Conservation (phyloP, 495 filamentous ascomycete genomes). For the Sporormia fimetaria region DNA sequence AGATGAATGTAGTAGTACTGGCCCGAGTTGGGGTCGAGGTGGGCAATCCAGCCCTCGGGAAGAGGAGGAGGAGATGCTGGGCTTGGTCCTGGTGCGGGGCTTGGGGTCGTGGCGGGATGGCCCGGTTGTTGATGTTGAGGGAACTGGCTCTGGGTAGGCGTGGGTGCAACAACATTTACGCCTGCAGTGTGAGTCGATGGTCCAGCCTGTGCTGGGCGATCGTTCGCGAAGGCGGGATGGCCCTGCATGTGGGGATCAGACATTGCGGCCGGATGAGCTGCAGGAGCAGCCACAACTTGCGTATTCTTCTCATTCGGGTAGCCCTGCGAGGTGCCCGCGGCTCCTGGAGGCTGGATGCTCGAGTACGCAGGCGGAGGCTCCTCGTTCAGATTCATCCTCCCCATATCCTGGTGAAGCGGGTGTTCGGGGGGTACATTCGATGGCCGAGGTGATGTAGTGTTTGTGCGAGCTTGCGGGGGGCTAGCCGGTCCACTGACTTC, state of each 20-base stretch:
- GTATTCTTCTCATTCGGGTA: slow-evolving; percentile 69
- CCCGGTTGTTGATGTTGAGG: slow-evolving; percentile 4
- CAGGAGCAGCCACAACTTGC: slow-evolving; percentile 26
- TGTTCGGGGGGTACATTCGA: slow-evolving; percentile 36
- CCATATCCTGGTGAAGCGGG: slow-evolving; percentile 75
- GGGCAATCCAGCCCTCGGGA: slow-evolving; percentile 96
- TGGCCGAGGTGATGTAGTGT: slow-evolving; percentile 13
- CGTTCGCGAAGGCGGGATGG: slow-evolving; percentile 85
- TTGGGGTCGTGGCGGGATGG: slow-evolving; percentile 24
- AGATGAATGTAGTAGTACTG: slow-evolving; percentile 99
- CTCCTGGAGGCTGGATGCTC: slow-evolving; percentile 43
- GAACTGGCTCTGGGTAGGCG: slow-evolving; percentile 14
- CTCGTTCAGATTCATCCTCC: slow-evolving; percentile 69
- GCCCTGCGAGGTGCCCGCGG: slow-evolving; percentile 37
- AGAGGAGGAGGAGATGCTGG: slow-evolving; percentile 80
- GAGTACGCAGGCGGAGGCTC: slow-evolving; percentile 91
- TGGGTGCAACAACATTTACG: slow-evolving; percentile 1
- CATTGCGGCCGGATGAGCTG: slow-evolving; percentile 16
- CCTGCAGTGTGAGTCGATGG: slow-evolving; percentile 28
- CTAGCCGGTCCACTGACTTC: slow-evolving; percentile 37
- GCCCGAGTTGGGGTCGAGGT: slow-evolving; percentile 85
- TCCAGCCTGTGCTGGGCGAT: slow-evolving; percentile 35
- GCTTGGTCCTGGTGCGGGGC: slow-evolving; percentile 44
- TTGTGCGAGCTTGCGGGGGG: slow-evolving; percentile 13
- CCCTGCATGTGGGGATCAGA: slow-evolving; percentile 37